Conservation (phyloP, 2,329 filamentous ascomycete genomes). For the Colletotrichum orchidophilum region DNA sequence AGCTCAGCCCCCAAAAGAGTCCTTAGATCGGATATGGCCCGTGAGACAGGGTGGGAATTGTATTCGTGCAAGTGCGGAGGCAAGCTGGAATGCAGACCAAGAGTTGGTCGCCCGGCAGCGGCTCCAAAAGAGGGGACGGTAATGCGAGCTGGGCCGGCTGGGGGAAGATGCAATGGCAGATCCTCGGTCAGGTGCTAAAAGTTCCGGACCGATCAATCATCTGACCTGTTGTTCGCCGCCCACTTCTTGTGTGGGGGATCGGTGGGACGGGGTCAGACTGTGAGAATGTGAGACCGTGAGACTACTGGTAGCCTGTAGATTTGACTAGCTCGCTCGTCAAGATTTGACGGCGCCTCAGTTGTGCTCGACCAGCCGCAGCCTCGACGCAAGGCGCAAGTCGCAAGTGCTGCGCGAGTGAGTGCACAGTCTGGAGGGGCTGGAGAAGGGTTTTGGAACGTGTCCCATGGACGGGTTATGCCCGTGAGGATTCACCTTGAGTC, state of each 20-base stretch:
- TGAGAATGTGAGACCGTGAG: conserved; percentile 3
- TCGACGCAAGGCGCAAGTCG: too few species aligned
- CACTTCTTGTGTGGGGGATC: conserved; percentile 13
- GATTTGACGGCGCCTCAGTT: neutral
- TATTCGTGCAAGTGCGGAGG: neutral
- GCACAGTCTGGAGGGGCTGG: conserved; percentile 16
- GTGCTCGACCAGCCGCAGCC: conserved; percentile 4
- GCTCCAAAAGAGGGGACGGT: conserved; percentile 29
- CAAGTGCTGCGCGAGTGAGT: too few species aligned
- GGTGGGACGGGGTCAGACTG: neutral
- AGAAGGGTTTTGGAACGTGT: conserved; percentile 19
- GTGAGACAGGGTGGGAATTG: neutral
- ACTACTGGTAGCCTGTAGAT: too few species aligned
- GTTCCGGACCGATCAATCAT: conserved; percentile 27
- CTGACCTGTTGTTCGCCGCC: conserved; percentile 9
- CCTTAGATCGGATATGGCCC: neutral
- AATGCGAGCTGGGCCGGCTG: conserved; percentile 20
- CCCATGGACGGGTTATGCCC: conserved; percentile 18
- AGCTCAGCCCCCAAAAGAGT: neutral
- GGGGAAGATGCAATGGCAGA: conserved; percentile 18
- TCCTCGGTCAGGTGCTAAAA: conserved; percentile 32
- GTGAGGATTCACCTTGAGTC: neutral
- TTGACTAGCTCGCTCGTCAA: neutral
- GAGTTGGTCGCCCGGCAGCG: conserved; percentile 19
- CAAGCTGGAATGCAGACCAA: neutral